Base-by-base conservation (phyloP, 768 basidiomycete genomes). In the Boletus sp. region DNA sequence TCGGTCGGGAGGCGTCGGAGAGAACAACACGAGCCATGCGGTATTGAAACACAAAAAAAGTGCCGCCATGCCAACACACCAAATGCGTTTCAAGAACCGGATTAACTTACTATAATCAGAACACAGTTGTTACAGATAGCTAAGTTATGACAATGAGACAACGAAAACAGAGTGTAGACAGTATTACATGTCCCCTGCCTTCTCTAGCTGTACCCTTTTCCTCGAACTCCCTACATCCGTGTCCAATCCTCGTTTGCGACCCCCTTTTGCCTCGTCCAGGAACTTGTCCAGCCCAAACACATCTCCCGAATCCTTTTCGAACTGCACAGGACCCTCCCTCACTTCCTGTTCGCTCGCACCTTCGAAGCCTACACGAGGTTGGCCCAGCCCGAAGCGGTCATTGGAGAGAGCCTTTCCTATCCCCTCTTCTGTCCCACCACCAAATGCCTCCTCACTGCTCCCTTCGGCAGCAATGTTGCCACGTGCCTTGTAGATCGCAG, bases 401-500 rank as follows among this genome's bases (percentile, higher is more conserved):
- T 96, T 97, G 64, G 87, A 86, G 70, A 99, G 77, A 7, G 94
- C 94, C 64, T 87, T 86, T 20, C 83, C 83, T 67, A 98, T 95
- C 35, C 97, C 96, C 64, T 98, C 94, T 67, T 95, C 94, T 3
- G 95, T 97, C 39, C 95, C 95, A 55, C 91, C 94, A 50, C 93
- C 94, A 70, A 91, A 96, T 40, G 90, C 85, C 51, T 97, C 95
- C 41, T 98, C 93, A 67, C 91, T 90, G 32, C 87, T 91, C 50
- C 69, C 69, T 53, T 70, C 69, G 60, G 90, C 87, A 6, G 80
- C 69, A 56, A 93, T 90, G 63, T 92, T 90, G 0, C 95, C 94
- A 29, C 88, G 82, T 5, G 96, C 92, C 73, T 95, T 96, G 81
- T 99, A 99, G 64, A 99, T 99, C n/a, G 97, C 97, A n/a, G 96